These are phyloP conservation scores for Candida maesae DNA, from an alignment of 805 yeast genomes.

Conservation along the genomic window DNA sequence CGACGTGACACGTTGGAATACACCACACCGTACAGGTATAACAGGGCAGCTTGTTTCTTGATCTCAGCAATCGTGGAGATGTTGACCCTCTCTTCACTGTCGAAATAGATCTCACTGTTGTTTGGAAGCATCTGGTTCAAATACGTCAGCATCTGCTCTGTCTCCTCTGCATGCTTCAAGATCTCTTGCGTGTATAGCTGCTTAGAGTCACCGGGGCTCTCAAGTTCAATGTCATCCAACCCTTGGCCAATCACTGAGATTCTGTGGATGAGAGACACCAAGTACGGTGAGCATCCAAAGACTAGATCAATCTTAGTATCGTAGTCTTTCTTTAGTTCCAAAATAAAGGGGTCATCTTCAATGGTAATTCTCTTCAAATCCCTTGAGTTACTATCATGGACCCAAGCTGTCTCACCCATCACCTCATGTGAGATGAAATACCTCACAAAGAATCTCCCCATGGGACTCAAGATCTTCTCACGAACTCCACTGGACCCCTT, in stretches of 20 bases:
- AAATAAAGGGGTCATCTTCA: constrained; percentile 31
- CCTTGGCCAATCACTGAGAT: constrained; percentile 36
- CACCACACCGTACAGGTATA: constrained; percentile 36
- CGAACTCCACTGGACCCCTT: constrained; percentile 25
- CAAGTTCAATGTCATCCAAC: constrained; percentile 32
- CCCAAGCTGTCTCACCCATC: constrained; percentile 42
- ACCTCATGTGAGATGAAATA: constrained; percentile 41
- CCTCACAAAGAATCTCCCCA: constrained; percentile 34
- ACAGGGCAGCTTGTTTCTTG: constrained; percentile 32
- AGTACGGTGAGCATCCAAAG: constrained; percentile 38
- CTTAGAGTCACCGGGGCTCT: constrained; percentile 13
- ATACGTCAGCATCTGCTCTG: constrained; percentile 26
- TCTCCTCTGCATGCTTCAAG: constrained; percentile 26
- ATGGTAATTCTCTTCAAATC: constrained; percentile 16
- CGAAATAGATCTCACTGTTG: constrained; percentile 22
- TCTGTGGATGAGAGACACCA: constrained; percentile 34
- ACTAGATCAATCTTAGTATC: constrained; percentile 37
- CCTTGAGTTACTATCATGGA: constrained; percentile 18
- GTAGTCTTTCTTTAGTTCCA: constrained; percentile 30
- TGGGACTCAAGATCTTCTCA: constrained; percentile 28
- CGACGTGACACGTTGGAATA: constrained; percentile 20
- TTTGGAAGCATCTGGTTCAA: constrained; percentile 26
- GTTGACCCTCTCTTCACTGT: constrained; percentile 16
- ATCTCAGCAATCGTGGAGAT: constrained; percentile 35
- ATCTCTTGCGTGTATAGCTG: constrained; percentile 19